Evolutionary conservation across 2,329 filamentous ascomycete species (phyloP), one percentile per base, ranked within the genome.

Genomic region (Cordyceps fumosorosea): DNA sequence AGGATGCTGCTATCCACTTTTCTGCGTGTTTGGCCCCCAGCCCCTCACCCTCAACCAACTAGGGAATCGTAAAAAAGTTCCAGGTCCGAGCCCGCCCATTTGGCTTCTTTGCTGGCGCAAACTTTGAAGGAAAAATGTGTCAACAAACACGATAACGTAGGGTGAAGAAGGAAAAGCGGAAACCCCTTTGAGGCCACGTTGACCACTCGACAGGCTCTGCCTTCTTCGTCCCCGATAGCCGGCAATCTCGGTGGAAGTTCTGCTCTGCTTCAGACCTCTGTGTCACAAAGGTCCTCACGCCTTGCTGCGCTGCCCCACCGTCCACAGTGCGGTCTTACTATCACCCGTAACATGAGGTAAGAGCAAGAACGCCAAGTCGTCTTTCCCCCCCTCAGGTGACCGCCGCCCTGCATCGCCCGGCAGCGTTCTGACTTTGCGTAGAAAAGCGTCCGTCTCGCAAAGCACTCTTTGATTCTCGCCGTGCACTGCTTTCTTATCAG

Each of bases 261-360:
- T 47, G 14, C 47, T n/a, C n/a, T 29, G 26, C 12, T 29, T 54
- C 48, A 14, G 24, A 29, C 20, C 22, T 40, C 44, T 34, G 47
- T 45, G 40, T 57, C 54, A 62, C 60, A 57, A 57, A 57, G 60
- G 53, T 52, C 24, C 60, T 57, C 60, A 50, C 20, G 47, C 26
- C 40, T 60, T 18, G 47, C 40, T 26, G 34, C 24, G 29, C 14
- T 32, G 58, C 58, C 58, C 58, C 58, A 60, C 58, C 32, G 20
- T 55, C 57, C 58, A 54, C 51, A 54, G 16, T 60, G 50, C 37
- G 51, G 58, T 60, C 58, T 60, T 54, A 60, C 58, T 48, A 40
- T 60, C 58, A 24, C 50, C 58, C 42, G 20, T 37, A 55, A 37
- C 7, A 22, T 47, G 40, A 54, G 50, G 51, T 53, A 44, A 60